phyloP scores from a whole-genome alignment of 306 rosid genomes.

The Neltuma alba region DNA sequence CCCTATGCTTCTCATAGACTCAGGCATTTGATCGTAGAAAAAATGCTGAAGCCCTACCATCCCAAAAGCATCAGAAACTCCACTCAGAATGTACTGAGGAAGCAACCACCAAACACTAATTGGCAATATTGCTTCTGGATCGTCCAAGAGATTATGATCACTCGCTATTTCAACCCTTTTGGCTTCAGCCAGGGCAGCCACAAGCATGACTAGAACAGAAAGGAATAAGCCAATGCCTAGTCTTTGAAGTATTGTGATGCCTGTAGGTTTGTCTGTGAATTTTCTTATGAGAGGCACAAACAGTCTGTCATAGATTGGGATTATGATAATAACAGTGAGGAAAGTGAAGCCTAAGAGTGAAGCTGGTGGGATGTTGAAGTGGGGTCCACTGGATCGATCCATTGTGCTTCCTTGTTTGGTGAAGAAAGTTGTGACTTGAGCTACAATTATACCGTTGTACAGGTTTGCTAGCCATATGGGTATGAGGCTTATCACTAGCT shows the following conservation, averaged over 20 bases:
- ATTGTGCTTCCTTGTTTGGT: slow-evolving; percentile 5
- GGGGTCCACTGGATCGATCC: slow-evolving; percentile 36
- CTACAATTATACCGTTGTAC: not conserved
- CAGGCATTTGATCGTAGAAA: slow-evolving; percentile 49
- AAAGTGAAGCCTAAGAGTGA: slow-evolving; percentile 40
- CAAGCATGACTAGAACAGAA: slow-evolving; percentile 37
- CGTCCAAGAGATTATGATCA: slow-evolving; percentile 36
- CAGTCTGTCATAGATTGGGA: slow-evolving; percentile 47
- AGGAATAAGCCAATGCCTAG: slow-evolving; percentile 46
- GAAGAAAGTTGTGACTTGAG: not conserved
- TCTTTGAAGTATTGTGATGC: slow-evolving; percentile 49
- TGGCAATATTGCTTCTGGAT: slow-evolving; percentile 39
- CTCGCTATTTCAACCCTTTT: slow-evolving; percentile 35
- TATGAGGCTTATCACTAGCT: not conserved
- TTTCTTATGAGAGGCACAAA: slow-evolving; percentile 36
- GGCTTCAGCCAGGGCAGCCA: slow-evolving; percentile 40
- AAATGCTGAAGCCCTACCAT: slow-evolving; percentile 43
- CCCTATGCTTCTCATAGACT: slow-evolving; percentile 14
- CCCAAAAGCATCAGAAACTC: slow-evolving; percentile 38
- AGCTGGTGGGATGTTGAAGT: slow-evolving; percentile 44
- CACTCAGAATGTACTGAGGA: slow-evolving; percentile 48
- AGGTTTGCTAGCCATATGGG: not conserved
- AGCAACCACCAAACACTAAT: slow-evolving; percentile 60
- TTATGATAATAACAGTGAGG: slow-evolving; percentile 25
- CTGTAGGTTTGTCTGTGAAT: slow-evolving; percentile 36